Conservation (phyloP, 352 stramenopile genomes). For the Phytopythium helicoides region DNA sequence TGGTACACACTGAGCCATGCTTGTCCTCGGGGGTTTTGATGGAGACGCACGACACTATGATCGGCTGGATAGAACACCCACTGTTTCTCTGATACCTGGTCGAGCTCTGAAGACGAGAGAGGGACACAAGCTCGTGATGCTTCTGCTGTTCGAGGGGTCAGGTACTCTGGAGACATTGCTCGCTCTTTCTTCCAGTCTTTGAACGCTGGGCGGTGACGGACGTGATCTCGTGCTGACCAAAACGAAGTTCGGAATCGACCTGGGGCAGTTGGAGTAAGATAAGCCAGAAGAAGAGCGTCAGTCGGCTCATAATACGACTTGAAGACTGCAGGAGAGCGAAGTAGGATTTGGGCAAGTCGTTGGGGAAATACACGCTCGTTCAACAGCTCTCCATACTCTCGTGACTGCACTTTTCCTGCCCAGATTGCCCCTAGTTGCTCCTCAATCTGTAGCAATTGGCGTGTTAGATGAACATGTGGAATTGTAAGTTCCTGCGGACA, state of each 20-base stretch:
- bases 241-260: constrained; percentile 39
- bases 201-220: constrained; percentile 65
- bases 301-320: constrained; percentile 54
- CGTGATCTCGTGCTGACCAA: constrained; percentile 56
- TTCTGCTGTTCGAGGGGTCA: constrained; percentile 55
- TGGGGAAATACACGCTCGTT: constrained; percentile 48
- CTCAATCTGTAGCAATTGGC: constrained; percentile 61
- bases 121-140: constrained; percentile 44
- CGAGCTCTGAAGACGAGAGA: constrained; percentile 49
- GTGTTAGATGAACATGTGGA: constrained; percentile 48
- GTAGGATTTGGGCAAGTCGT: constrained; percentile 44
- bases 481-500: constrained; percentile 12
- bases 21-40: constrained; percentile 33
- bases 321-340: constrained; percentile 30
- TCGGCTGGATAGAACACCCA: constrained; percentile 63
- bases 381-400: constrained; percentile 37
- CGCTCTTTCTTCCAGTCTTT: constrained; percentile 61
- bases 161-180: constrained; percentile 36
- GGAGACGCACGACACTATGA: constrained; percentile 58
- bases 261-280: constrained; percentile 39
- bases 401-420: constrained; percentile 47
- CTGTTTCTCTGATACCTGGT: constrained; percentile 37
- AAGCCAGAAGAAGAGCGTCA: constrained; percentile 56
- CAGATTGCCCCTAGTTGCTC: constrained; percentile 44
- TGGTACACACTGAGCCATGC: constrained; percentile 72